Base-by-base conservation (phyloP, 768 basidiomycete species). In the Leccinum longicurvipes region DNA sequence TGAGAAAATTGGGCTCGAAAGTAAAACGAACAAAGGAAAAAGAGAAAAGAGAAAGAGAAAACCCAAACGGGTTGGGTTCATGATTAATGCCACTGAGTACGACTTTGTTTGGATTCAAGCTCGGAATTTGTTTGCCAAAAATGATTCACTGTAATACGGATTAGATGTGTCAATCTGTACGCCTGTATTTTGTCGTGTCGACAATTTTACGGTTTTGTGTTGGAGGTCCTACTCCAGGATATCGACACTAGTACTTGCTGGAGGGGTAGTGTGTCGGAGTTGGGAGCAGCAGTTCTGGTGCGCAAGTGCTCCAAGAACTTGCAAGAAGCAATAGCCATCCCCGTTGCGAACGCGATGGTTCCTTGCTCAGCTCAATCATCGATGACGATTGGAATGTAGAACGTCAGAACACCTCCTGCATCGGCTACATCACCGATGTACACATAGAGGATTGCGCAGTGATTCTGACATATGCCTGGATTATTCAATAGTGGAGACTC, bases 401-500 rank as follows among this genome's bases (percentile, higher is more conserved):
- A 93, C 3, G 92, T 94, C 59, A 94, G 75, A 41, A 94, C 89
- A 3, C 91, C 92, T 45, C 91, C 89, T 0, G 87, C 83, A 54
- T 90, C 85, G 5, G 82, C 81, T 11, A 86, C 79, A 29, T 91
- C 86, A 10, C 92, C 92, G 44, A 93, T 87, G 65, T 93, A 94
- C 52, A 93, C 91, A 60, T 93, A 94, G 50, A 93, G 79, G 61
- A 94, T 93, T 56, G 90, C 78, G 66, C 91, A 93, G 59, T 93
- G 87, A 55, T 84, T 79, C 60, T 86, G 83, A 66, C 92, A 94
- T 49, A 94, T 79, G 65, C 87, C 91, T 94, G 64, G 0, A 24
- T 56, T 3, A 29, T 44, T 39, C 11, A 39, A 14, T 0, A 10
- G 14, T 61, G 17, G 23, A 53, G 42, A 27, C 9, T 53, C 19